phyloP scores from a whole-genome alignment of 2,329 filamentous ascomycete species.

The Coleophoma cylindrospora region DNA sequence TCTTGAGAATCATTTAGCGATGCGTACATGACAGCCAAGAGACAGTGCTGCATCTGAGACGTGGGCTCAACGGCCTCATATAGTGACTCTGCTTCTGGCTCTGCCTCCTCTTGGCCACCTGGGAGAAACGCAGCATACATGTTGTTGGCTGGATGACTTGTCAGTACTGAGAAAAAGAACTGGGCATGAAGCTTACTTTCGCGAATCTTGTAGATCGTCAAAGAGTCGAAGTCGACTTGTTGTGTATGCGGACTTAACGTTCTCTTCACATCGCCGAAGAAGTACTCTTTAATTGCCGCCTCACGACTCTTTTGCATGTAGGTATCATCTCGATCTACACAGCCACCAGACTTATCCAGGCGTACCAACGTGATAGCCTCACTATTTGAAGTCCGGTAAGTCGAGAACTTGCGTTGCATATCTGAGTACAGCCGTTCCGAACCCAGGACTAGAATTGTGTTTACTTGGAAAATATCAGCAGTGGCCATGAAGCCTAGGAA shows the following conservation, averaged over 20 bases:
- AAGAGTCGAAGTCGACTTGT: slow-evolving; percentile 69
- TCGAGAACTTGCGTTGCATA: slow-evolving; percentile 63
- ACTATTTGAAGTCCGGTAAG: slow-evolving; percentile 48
- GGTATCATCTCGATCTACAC: slow-evolving; percentile 66
- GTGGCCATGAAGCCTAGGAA: background rate
- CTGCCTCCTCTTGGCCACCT: slow-evolving; percentile 22
- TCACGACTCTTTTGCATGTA: slow-evolving; percentile 74
- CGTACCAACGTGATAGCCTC: slow-evolving; percentile 72
- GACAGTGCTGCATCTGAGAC: slow-evolving; percentile 68
- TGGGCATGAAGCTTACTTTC: slow-evolving; percentile 41
- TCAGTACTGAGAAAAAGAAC: no score
- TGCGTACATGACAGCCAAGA: slow-evolving; percentile 81
- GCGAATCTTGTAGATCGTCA: slow-evolving; percentile 68
- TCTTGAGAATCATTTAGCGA: slow-evolving; percentile 63
- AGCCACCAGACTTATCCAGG: slow-evolving; percentile 81
- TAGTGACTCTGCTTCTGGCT: slow-evolving; percentile 23
- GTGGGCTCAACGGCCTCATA: slow-evolving; percentile 63
- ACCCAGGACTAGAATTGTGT: slow-evolving; percentile 76
- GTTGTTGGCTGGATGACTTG: no score
- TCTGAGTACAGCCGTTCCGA: slow-evolving; percentile 72
- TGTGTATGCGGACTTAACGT: slow-evolving; percentile 85
- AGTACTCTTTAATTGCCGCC: slow-evolving; percentile 82
- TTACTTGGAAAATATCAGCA: slow-evolving; percentile 43
- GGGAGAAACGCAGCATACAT: slow-evolving; percentile 27
- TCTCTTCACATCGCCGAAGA: slow-evolving; percentile 77